Evolutionary conservation across 495 filamentous ascomycete genomes (phyloP).

Genomic region (Chaetomium fimeti): DNA sequence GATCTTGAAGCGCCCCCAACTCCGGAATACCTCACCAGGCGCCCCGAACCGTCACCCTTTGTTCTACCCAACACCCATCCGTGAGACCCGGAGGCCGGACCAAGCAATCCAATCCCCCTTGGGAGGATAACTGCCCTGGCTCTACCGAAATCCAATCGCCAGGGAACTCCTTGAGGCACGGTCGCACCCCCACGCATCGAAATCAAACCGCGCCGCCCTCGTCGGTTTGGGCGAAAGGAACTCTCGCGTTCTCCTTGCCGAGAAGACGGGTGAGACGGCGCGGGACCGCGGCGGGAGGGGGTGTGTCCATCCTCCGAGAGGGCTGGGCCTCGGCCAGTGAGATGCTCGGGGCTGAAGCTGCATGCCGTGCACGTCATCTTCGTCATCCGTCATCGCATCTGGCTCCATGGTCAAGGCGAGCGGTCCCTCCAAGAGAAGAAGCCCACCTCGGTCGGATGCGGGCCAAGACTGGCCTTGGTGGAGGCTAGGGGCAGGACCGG

Average conservation of each 20-base stretch:
- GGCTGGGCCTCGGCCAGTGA: neutral
- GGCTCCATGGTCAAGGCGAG: constrained; percentile 9
- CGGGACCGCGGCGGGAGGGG: constrained; percentile 11
- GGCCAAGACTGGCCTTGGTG: neutral
- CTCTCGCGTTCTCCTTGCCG: constrained; percentile 28
- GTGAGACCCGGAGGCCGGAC: neutral
- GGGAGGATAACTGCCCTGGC: neutral
- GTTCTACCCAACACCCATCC: constrained; percentile 15
- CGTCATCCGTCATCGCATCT: constrained; percentile 18
- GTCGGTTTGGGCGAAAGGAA: constrained; percentile 27
- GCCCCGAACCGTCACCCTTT: neutral
- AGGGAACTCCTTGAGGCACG: constrained; percentile 23
- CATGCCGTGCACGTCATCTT: neutral
- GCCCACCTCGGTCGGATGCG: neutral
- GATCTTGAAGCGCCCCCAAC: neutral
- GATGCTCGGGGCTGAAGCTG: constrained; percentile 7
- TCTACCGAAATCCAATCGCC: constrained; percentile 12
- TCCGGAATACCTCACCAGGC: constrained; percentile 10
- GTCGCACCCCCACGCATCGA: constrained; percentile 28
- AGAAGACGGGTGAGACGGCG: constrained; percentile 18
- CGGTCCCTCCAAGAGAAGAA: constrained; percentile 13
- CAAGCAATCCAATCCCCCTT: neutral
- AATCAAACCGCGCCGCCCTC: constrained; percentile 27
- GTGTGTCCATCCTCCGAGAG: neutral
- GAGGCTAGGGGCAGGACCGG: neutral